Base-by-base conservation (phyloP, 2,329 filamentous ascomycete species). In the Aspergillus neoniger region DNA sequence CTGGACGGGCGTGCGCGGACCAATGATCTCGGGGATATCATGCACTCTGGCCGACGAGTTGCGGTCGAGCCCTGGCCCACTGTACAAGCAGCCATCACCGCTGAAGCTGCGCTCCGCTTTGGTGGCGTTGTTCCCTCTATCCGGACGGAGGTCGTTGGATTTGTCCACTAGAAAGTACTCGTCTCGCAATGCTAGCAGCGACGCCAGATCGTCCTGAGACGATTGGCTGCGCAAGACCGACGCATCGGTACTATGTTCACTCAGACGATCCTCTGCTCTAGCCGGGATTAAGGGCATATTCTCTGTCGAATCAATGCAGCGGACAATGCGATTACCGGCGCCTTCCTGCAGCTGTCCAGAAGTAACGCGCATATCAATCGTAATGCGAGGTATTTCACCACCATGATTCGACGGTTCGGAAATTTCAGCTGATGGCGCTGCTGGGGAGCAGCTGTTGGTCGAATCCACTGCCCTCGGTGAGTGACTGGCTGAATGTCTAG, bases 161-260 rank as follows among this genome's bases (percentile, higher is more conserved):
- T 74, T 75, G 49, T 74, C 71, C 5, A 67, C 66, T 49, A 68
- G 58, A 49, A 69, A 74, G 55, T 68, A 73, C 52, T 72, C 73
- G 19, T 74, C 66, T 39, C 63, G 55, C 14, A 63, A 58, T 4
- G 65, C 63, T 6, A 56, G 55, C 4, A 66, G 19, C 25, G 70
- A 70, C 5, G 59, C 39, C 5, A 67, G 56, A 12, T 70, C 57
- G 6, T 69, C 66, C 41, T 50, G 23, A 6, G 47, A 50, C 15
- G 47, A 50, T 39, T 61, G 54, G 19, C 58, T 54, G 12, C 62
- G 62, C 3, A 66, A 64, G 19, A 51, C 59, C 6, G 69, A 70
- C 30, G 47, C 52, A 25, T 62, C 58, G 15, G 63, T 56, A n/a
- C 49, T 44, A 17, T 63, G 66, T 21, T 66, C 65, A 32, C 58